Conservation (phyloP, 2,329 filamentous ascomycete genomes). For the Trichophaea hybrida region DNA sequence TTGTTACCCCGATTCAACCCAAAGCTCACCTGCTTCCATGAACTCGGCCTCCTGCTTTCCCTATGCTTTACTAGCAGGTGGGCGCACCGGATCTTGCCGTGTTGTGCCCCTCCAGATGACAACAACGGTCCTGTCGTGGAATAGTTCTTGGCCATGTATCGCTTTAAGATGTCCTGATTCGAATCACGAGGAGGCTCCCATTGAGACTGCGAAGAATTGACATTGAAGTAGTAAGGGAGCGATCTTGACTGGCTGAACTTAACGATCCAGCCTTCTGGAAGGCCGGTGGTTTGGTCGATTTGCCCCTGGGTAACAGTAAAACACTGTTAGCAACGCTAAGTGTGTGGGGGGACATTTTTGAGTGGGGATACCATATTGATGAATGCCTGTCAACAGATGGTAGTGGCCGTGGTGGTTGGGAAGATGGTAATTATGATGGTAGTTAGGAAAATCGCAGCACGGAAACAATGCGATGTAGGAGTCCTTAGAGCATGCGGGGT, state of each 20-base stretch:
- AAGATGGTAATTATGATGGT: background rate
- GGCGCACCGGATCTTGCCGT: conserved; percentile 78
- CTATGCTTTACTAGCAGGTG: conserved; percentile 90
- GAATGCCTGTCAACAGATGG: background rate
- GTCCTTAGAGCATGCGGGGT: background rate
- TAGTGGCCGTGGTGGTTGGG: background rate
- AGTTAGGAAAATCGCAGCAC: background rate
- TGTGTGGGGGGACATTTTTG: too few relatives aligned
- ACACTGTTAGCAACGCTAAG: too few relatives aligned
- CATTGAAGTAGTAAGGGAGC: conserved; percentile 97
- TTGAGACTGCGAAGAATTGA: conserved; percentile 67
- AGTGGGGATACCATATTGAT: background rate
- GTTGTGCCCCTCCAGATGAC: conserved; percentile 28
- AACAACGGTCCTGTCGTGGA: conserved; percentile 41
- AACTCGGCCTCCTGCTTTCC: conserved; percentile 73
- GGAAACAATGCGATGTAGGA: background rate
- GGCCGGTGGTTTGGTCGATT: conserved; percentile 41
- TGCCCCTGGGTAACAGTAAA: background rate
- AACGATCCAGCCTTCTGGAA: conserved; percentile 83
- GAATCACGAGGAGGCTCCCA: conserved; percentile 88
- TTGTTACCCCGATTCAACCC: background rate
- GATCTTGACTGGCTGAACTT: conserved; percentile 97
- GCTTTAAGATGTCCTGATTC: conserved; percentile 82
- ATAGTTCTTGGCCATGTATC: conserved; percentile 84
- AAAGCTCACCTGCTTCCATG: conserved; percentile 61